These are phyloP conservation scores for Ascodesmis nigricans DNA, from an alignment of 495 filamentous ascomycete genomes.

Conservation along the genomic window DNA sequence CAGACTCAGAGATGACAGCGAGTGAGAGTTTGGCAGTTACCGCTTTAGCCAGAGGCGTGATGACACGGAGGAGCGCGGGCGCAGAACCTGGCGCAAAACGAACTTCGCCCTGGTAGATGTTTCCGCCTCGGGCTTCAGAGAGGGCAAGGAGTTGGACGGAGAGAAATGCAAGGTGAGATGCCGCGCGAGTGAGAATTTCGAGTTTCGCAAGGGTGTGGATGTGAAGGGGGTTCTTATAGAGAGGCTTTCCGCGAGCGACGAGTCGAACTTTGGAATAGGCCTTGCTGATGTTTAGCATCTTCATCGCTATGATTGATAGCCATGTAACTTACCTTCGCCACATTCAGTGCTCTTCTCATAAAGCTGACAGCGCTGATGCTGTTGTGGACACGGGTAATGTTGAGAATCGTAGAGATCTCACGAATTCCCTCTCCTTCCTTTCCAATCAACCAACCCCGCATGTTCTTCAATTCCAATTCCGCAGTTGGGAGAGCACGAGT, in stretches of 20 bases:
- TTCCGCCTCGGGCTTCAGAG: constrained; percentile 23
- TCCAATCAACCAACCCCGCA: constrained; percentile 44
- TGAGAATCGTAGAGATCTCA: constrained; percentile 43
- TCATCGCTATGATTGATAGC: background rate
- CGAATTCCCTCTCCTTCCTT: constrained; percentile 38
- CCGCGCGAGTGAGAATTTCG: constrained; percentile 28
- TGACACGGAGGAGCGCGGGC: constrained; percentile 32
- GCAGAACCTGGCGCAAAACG: constrained; percentile 11
- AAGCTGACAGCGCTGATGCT: constrained; percentile 33
- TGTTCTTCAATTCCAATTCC: constrained; percentile 38
- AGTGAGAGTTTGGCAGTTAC: constrained; percentile 32
- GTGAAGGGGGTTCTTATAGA: constrained; percentile 37
- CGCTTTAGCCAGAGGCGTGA: constrained; percentile 47
- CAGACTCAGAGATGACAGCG: constrained; percentile 36
- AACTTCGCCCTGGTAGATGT: constrained; percentile 5
- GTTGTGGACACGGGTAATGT: constrained; percentile 45
- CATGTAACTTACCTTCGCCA: constrained; percentile 32
- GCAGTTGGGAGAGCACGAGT: constrained; percentile 48
- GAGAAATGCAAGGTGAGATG: constrained; percentile 39
- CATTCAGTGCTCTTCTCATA: constrained; percentile 38
- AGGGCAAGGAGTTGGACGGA: constrained; percentile 35
- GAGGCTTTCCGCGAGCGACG: constrained; percentile 27
- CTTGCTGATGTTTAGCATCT: constrained; percentile 4
- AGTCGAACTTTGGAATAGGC: constrained; percentile 27
- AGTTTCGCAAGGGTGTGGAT: constrained; percentile 36